Base-by-base conservation (phyloP, 2,329 filamentous ascomycete genomes). In the Dendrostoma leiphaemia region DNA sequence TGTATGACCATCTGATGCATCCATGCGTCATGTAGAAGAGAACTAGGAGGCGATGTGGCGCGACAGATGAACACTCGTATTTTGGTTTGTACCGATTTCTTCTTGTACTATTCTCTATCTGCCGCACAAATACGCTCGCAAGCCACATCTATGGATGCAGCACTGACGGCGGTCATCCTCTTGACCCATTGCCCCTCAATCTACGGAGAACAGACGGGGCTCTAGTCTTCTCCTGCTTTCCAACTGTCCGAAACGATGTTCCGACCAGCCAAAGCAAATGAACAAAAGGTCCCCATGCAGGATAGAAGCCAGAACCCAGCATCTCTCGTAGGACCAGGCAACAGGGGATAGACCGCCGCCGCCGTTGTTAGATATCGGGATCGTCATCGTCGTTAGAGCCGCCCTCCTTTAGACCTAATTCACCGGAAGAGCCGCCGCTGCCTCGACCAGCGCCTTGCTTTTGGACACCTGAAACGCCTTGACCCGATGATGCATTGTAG, bases 311-410 rank as follows among this genome's bases (percentile, higher is more conserved):
- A 52, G 48, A 45, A 49, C 48, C 24, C 55, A 37, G 46, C n/a
- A 41, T 56, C 63, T 63, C 69, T 67, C 65, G 69, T 73, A 82
- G 80, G 79, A 82, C 77, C 79, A 84, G 80, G 75, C 74, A 79
- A 82, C 80, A 85, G 84, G 82, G 83, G 81, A 80, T 82, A 81
- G 78, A 80, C 80, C 79, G 78, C 78, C 80, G 80, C 78, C 77
- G 68, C 76, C 73, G 61, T 64, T 64, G 75, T 75, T 77, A 81
- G 65, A 83, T 83, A 63, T 88, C 85, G 63, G 88, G 83, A 53
- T 85, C 83, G 67, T 81, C 78, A 57, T 87, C 86, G 65, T 89
- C 85, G 65, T 79, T 81, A 68, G 72, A 73, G 70, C 81, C 80
- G 63, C 65, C 67, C 58, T 76, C 74, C 59, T 74, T 71, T 64